Conservation (phyloP, 2,329 filamentous ascomycete species). For the Ophiostoma tasmaniense region DNA sequence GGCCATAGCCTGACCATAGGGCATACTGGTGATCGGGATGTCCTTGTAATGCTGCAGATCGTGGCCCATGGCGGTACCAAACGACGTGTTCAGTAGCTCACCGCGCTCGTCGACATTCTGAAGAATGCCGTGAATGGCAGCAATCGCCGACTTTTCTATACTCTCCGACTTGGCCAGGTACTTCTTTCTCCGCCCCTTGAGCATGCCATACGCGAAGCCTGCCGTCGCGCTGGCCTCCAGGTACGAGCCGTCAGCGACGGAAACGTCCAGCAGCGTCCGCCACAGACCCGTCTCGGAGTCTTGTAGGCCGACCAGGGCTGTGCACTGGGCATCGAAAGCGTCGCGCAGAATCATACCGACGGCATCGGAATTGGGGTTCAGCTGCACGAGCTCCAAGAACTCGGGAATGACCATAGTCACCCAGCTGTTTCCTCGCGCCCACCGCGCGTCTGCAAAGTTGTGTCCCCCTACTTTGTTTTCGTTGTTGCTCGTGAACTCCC, state of each 20-base stretch:
- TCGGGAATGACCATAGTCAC: conserved; percentile 77
- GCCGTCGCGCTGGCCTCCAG: conserved; percentile 70
- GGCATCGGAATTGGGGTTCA: conserved; percentile 30
- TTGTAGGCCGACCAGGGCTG: conserved; percentile 55
- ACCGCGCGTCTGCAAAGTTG: conserved; percentile 50
- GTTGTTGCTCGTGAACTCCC: conserved; percentile 48
- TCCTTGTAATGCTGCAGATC: conserved; percentile 68
- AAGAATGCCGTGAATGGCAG: conserved; percentile 59
- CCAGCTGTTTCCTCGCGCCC: conserved; percentile 61
- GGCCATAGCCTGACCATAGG: conserved; percentile 77
- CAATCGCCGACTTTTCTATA: conserved; percentile 47
- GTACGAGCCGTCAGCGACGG: conserved; percentile 60
- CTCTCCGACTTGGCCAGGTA: conserved; percentile 54
- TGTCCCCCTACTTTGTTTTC: conserved; percentile 35
- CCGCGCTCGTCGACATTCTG: conserved; percentile 57
- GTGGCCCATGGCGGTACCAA: conserved; percentile 70
- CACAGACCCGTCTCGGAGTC: conserved; percentile 52
- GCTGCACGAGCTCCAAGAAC: conserved; percentile 63
- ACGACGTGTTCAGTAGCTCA: conserved; percentile 65
- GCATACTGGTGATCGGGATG: conserved; percentile 71
- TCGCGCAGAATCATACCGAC: conserved; percentile 42
- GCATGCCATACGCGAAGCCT: conserved; percentile 70
- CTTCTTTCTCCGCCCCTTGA: conserved; percentile 62
- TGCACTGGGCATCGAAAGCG: conserved; percentile 60
- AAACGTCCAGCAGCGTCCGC: conserved; percentile 64